Conservation (phyloP, 768 basidiomycete genomes). For the Podaxis sp. region DNA sequence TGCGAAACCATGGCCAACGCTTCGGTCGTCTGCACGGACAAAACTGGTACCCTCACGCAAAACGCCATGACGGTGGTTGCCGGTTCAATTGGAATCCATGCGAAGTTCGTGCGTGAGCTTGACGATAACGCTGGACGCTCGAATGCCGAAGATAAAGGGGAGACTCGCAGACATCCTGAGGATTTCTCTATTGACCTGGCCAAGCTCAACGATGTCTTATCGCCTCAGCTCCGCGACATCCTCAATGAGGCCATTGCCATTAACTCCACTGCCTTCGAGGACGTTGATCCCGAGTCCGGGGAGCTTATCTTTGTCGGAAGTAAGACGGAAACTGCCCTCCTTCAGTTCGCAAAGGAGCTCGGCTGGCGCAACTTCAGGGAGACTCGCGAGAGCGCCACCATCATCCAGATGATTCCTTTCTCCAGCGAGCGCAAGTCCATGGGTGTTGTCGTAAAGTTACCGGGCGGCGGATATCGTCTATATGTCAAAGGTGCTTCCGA, state of each 20-base stretch:
- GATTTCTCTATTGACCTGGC: conserved; percentile 90
- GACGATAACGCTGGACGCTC: conserved; percentile 69
- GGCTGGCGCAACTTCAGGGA: conserved; percentile 73
- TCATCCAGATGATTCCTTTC: conserved; percentile 92
- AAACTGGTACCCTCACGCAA: conserved; percentile 95
- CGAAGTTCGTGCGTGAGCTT: conserved; percentile 86
- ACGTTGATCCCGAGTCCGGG: conserved; percentile 60
- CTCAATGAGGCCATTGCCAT: conserved; percentile 86
- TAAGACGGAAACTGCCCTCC: conserved; percentile 94
- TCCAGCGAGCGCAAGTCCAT: conserved; percentile 92
- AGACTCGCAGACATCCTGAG: conserved; percentile 43
- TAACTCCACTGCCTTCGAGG: conserved; percentile 96
- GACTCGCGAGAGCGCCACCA: conserved; percentile 56
- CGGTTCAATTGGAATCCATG: conserved; percentile 90
- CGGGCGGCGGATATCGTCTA: conserved; percentile 57
- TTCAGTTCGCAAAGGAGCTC: conserved; percentile 81
- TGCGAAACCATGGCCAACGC: conserved; percentile 99
- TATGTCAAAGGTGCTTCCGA: conserved; percentile 95
- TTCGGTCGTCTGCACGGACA: conserved; percentile 93
- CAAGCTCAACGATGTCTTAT: conserved; percentile 63
- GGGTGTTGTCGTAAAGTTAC: conserved; percentile 79
- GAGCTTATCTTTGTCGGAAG: conserved; percentile 75
- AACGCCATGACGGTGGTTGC: conserved; percentile 97
- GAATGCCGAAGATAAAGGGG: conserved; percentile 59
- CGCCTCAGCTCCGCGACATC: conserved; percentile 57